Percentiles rank a stretch among this genome's conserved stretches.
Conservation (phyloP, 2,329 filamentous ascomycete genomes). For the Aschersonia sp. region DNA sequence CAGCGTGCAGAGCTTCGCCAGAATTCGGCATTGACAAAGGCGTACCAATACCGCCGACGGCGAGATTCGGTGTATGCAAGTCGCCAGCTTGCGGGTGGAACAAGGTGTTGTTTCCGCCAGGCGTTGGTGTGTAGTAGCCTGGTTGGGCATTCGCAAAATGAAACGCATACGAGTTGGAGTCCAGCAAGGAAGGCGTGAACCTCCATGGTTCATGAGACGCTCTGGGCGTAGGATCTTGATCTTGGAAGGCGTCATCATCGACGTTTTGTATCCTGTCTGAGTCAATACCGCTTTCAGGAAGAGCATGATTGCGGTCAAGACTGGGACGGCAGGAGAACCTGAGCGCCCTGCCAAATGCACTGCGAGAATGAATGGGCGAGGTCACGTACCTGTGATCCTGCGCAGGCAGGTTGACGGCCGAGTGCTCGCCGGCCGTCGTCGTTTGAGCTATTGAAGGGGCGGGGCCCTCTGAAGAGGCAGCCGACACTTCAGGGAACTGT, state of each 20-base stretch:
- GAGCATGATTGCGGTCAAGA: background rate
- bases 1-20: conserved; percentile 47
- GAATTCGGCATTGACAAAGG: conserved; percentile 67
- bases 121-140: conserved; percentile 79
- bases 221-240: conserved; percentile 71
- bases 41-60: conserved; percentile 61
- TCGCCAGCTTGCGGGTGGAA: conserved; percentile 78
- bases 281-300: background rate
- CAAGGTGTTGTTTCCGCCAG: conserved; percentile 63
- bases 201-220: conserved; percentile 70
- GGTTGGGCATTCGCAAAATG: conserved; percentile 67
- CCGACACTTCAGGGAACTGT: conserved; percentile 60
- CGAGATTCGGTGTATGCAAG: conserved; percentile 67
- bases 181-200: conserved; percentile 78
- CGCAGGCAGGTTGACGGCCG: conserved; percentile 8
- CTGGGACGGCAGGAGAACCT: background rate
- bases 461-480: conserved; percentile 32
- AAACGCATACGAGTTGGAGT: conserved; percentile 73
- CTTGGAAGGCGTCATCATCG: conserved; percentile 29
- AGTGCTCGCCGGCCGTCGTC: conserved; percentile 15
- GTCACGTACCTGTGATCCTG: conserved; percentile 14
- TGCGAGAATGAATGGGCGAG: no score
- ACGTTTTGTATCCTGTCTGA: conserved; percentile 10
- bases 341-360: background rate
- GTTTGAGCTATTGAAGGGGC: conserved; percentile 20